phyloP scores from a whole-genome alignment of 2,329 filamentous ascomycete species.

The Epichloe hybrida region DNA sequence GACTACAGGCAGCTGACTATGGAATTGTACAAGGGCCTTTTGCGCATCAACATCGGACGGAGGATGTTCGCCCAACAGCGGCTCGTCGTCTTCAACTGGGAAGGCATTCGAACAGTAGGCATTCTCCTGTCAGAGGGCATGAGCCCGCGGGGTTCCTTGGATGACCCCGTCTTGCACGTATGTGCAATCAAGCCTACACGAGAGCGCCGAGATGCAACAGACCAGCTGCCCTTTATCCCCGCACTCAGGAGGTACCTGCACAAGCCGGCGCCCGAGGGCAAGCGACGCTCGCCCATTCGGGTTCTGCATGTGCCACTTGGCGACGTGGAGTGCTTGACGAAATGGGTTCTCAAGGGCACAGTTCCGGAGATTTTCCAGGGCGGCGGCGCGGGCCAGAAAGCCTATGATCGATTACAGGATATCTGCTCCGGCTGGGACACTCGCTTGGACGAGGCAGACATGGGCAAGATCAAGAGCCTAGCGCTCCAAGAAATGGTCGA shows the following conservation, averaged over 20 bases:
- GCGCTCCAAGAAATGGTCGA: conserved; percentile 67
- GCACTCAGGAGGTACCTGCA: conserved; percentile 55
- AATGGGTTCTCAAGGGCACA: conserved; percentile 46
- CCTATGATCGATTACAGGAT: conserved; percentile 54
- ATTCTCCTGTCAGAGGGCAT: conserved; percentile 67
- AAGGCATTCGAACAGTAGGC: conserved; percentile 70
- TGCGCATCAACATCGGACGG: conserved; percentile 71
- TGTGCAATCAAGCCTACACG: conserved; percentile 61
- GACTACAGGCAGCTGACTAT: conserved; percentile 66
- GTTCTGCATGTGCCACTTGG: conserved; percentile 55
- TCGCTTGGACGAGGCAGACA: conserved; percentile 74
- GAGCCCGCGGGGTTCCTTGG: conserved; percentile 40
- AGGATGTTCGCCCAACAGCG: conserved; percentile 65
- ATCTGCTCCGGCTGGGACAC: conserved; percentile 64
- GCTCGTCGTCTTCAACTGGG: conserved; percentile 72
- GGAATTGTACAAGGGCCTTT: conserved; percentile 63
- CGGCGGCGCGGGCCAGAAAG: conserved; percentile 35
- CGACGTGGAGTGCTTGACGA: conserved; percentile 76
- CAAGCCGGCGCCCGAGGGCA: conserved; percentile 39
- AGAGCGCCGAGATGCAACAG: conserved; percentile 61
- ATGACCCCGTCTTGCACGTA: conserved; percentile 59
- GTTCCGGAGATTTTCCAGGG: conserved; percentile 44
- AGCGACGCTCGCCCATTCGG: conserved; percentile 55
- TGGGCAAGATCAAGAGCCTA: conserved; percentile 70
- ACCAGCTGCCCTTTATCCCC: conserved; percentile 72